phyloP scores from a whole-genome alignment of 2,329 filamentous ascomycete species.

The Ceratocystis colombiana region DNA sequence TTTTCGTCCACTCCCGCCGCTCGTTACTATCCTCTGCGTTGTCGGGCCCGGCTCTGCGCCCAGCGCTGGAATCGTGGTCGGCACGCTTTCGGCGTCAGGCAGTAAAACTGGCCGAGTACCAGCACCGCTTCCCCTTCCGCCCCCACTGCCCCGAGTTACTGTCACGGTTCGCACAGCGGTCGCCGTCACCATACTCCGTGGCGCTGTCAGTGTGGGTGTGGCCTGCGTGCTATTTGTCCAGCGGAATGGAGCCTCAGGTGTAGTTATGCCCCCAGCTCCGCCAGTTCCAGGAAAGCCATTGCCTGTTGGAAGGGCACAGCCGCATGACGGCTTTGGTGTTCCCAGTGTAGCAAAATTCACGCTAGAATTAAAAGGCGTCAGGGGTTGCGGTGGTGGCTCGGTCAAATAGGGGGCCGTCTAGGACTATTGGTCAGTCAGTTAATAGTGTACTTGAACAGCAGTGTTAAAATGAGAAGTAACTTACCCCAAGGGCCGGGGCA shows the following conservation, averaged over 20 bases:
- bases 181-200: slow-evolving; percentile 15
- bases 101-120: slow-evolving; percentile 5
- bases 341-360: slow-evolving; percentile 23
- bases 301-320: background rate
- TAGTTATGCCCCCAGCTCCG: background rate
- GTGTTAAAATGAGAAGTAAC: background rate
- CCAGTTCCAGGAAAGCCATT: background rate
- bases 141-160: slow-evolving; percentile 8
- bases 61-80: slow-evolving; percentile 21
- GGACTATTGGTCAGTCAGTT: slow-evolving; percentile 7
- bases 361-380: slow-evolving; percentile 22
- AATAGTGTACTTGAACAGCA: background rate
- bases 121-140: background rate
- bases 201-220: background rate
- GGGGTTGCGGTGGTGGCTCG: slow-evolving; percentile 17
- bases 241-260: slow-evolving; percentile 6
- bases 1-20: slow-evolving; percentile 4
- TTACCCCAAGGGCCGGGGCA: background rate
- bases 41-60: slow-evolving; percentile 15
- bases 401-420: background rate
- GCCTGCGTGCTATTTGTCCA: slow-evolving; percentile 12
- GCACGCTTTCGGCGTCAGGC: slow-evolving; percentile 20
- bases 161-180: slow-evolving; percentile 21
- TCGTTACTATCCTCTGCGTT: background rate
- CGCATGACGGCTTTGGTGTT: background rate